These are phyloP conservation scores for Rhodotorula sp. DNA, from an alignment of 1,284 basidiomycete species.

Conservation along the genomic window DNA sequence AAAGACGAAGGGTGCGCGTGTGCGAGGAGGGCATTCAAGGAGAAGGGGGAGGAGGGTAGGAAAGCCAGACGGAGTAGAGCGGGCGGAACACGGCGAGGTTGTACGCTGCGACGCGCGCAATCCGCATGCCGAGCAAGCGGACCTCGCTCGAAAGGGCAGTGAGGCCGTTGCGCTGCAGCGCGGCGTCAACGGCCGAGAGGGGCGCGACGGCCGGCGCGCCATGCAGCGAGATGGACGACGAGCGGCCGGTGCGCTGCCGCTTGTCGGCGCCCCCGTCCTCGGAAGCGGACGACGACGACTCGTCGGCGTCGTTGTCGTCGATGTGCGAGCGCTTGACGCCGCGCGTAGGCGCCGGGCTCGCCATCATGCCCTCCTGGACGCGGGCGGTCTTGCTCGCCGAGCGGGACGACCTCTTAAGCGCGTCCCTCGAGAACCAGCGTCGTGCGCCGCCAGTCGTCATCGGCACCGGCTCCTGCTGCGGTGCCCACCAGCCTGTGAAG, in stretches of 20 bases:
- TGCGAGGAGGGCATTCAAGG: neutral
- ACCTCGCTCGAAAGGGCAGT: conserved; percentile 70
- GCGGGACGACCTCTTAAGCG: neutral
- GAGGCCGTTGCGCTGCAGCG: conserved; percentile 58
- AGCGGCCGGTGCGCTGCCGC: conserved; percentile 1
- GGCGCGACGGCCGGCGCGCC: neutral
- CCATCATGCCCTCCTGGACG: conserved; percentile 12
- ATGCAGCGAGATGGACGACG: neutral
- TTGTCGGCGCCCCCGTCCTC: conserved; percentile 23
- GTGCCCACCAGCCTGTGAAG: conserved; percentile 20
- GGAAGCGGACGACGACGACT: neutral
- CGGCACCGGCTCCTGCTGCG: neutral
- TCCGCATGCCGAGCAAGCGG: conserved; percentile 64
- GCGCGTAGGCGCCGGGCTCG: neutral
- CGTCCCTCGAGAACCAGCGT: neutral
- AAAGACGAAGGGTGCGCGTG: neutral
- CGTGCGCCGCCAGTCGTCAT: conserved; percentile 15
- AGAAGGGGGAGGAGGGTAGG: neutral
- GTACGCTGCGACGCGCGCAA: conserved; percentile 67
- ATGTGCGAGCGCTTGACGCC: conserved; percentile 22
- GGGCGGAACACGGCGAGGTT: conserved; percentile 72
- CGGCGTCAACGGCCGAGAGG: conserved; percentile 11
- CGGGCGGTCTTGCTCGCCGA: neutral
- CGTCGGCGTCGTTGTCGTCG: neutral
- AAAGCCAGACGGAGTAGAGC: conserved; percentile 56